Conservation (phyloP, 192 early-diverging fungal genomes). For the Jimgerdemannia lactiflua region DNA sequence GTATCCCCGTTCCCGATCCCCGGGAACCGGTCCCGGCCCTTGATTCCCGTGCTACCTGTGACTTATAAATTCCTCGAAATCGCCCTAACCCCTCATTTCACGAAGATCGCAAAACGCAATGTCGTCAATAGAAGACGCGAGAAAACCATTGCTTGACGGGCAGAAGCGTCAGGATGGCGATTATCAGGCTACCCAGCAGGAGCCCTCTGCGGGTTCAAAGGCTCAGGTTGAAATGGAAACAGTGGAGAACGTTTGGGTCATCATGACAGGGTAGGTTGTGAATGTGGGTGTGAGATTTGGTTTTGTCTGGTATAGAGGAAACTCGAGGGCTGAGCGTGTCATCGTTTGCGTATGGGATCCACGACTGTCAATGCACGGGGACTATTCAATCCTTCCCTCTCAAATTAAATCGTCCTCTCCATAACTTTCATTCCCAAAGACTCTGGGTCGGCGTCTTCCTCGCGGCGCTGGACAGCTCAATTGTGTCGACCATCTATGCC, state of each 20-base stretch:
- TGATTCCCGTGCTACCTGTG: too few species aligned
- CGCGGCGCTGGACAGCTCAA: conserved; percentile 26
- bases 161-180: background rate
- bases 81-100: too few species aligned
- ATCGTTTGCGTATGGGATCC: background rate
- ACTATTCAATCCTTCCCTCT: background rate
- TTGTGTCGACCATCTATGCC: conserved; percentile 29
- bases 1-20: too few species aligned
- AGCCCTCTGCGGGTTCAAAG: background rate
- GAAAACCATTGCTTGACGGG: background rate
- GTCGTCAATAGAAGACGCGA: background rate
- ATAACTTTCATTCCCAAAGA: background rate
- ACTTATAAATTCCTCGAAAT: too few species aligned
- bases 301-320: background rate
- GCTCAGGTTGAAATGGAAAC: background rate
- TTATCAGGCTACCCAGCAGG: background rate
- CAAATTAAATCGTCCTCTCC: background rate
- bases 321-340: background rate
- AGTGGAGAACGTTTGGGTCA: background rate
- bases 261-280: background rate
- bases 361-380: background rate
- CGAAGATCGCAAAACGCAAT: too few species aligned
- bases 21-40: too few species aligned
- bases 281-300: too few species aligned
- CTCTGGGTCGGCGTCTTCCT: conserved; percentile 28